These are phyloP conservation scores for Cokeromyces recurvatus DNA, from an alignment of 371 early-diverging fungal species.

Conservation along the genomic window DNA sequence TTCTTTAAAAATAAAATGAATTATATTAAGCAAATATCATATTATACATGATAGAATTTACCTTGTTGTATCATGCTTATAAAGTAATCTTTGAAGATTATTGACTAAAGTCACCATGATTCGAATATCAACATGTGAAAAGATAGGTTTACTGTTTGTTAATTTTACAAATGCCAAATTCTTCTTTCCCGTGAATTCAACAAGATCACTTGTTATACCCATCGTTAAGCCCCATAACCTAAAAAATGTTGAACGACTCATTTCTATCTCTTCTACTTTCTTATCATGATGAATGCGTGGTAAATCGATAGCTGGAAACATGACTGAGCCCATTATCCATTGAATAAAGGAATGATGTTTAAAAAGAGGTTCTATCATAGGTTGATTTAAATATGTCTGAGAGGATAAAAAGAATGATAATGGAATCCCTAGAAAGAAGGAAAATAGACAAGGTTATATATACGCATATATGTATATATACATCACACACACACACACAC, in stretches of 20 bases:
- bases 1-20: too few species aligned
- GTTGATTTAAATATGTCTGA: conserved; percentile 26
- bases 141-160: conserved; percentile 4
- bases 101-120: too few species aligned
- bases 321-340: conserved; percentile 23
- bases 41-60: too few species aligned
- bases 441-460: neutral
- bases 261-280: conserved; percentile 4
- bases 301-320: conserved; percentile 35
- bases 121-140: conserved; percentile 15
- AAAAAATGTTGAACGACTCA: conserved; percentile 4
- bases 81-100: too few species aligned
- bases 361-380: conserved; percentile 18
- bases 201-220: conserved; percentile 59
- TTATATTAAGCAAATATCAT: too few species aligned
- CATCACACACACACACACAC: neutral
- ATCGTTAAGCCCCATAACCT: conserved; percentile 67
- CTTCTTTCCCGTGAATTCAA: conserved; percentile 34
- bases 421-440: conserved; percentile 34
- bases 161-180: conserved; percentile 5
- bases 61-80: too few species aligned
- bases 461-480: neutral
- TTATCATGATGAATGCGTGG: too few species aligned
- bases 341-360: neutral
- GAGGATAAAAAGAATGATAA: conserved; percentile 43